Base-by-base conservation (phyloP, 1,284 basidiomycete genomes). In the Malassezia sympodialis region DNA sequence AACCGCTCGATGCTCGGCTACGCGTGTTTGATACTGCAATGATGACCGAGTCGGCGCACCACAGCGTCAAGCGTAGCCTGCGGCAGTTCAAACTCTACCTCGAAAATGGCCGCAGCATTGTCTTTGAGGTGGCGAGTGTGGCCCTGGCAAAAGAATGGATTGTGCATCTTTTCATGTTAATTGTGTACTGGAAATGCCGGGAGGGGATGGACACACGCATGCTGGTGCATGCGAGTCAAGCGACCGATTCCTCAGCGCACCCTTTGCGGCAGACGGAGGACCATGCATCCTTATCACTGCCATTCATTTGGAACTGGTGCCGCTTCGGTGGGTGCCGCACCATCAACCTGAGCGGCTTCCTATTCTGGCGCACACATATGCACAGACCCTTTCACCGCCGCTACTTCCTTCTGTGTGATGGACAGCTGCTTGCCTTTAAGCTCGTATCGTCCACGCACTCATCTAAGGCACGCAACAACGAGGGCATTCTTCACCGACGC, bases 281-380 rank as follows among this genome's bases (percentile, higher is more conserved):
- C 40, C 53, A 55, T 39, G 77, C 80, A 8, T 76, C 82, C 32
- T 80, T 82, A 2, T 80, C 82, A 24, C 74, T 87, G 47, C 78
- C 80, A 50, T 77, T 79, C 8, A 75, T 87, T 48, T 88, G 85
- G 78, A 84, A 84, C 63, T 88, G 86, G 88, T 90, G 87, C 70
- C 78, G 82, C 4, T 68, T 89, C 58, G 81, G 84, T 37, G 82
- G 81, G 7, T 90, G 88, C 65, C 80, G 82, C 55, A 79, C 85
- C 8, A 82, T 90, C 50, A 72, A 83, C 32, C 83, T 82, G 65
- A 79, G 80, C 6, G 88, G 88, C 0, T 82, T 82, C 48, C 71
- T 87, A 14, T 89, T 82, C 67, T 52, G 49, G 49, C 50, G 50
- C 31, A 45, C 48, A 14, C 21, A 50, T 14, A 80, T 81, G 72